Evolutionary conservation across 805 yeast genomes (phyloP), one percentile per base, ranked within the genome.

Genomic region (Candida xiaguanensis): DNA sequence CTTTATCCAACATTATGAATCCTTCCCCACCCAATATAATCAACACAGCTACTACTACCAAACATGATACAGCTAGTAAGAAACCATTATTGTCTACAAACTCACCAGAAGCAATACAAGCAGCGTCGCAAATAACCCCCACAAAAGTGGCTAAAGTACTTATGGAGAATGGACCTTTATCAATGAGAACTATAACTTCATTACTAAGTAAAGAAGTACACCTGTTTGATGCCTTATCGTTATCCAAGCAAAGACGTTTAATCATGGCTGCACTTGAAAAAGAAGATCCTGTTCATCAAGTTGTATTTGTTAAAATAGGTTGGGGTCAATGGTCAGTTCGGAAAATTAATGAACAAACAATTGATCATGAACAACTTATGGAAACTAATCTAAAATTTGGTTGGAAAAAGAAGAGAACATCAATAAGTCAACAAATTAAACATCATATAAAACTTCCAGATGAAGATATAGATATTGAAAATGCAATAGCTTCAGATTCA

Each of bases 261-360:
- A 90, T 90, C 22, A 90, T 90, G 82, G 80, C 89, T 11, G 93
- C 90, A 28, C 74, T 90, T 63, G 96, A 88, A 50, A 75, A 77
- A 47, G 84, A 85, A 8, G 86, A 80, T 51, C 49, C 70, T 1
- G 67, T 59, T 30, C 81, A 77, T 40, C 72, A 74, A 42, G 81
- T 85, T 31, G 77, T 83, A 12, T 90, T 90, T 63, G 95, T 88
- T 54, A 90, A 90, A 63, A 88, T 90, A 23, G 96, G 97, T 16
- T 90, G 98, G 98, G 98, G 98, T 43, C 95, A 90, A 59, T 90
- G 98, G 98, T 85, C 85, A 17, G 95, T 90, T 2, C 74, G 80
- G 50, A 64, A 67, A 35, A 77, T 52, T 51, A 73, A 60, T 56
- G 67, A 74, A 59, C 57, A 52, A 52, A 51, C 70, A 59, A 57